Conservation (phyloP, 371 early-diverging fungal species). For the Vittaforma corneae region DNA sequence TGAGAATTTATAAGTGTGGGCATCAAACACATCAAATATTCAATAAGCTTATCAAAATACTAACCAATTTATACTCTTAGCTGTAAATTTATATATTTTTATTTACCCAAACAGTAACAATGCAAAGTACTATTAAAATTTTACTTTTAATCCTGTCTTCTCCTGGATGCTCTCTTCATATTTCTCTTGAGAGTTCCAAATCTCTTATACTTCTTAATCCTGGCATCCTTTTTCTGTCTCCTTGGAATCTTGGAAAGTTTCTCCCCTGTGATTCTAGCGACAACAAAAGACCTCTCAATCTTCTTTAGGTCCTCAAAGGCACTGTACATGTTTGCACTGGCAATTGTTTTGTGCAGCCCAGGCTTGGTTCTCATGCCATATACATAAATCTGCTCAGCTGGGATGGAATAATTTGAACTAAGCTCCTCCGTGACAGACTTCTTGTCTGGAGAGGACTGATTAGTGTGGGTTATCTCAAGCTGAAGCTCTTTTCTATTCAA, state of each 20-base stretch:
- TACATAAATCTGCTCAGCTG: constrained; percentile 44
- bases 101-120: neutral
- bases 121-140: neutral
- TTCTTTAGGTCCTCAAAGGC: constrained; percentile 31
- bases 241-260: constrained; percentile 35
- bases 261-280: constrained; percentile 46
- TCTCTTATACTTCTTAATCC: constrained; percentile 55
- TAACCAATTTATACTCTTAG: no score
- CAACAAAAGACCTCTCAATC: constrained; percentile 47
- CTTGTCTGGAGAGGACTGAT: constrained; percentile 43
- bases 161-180: constrained; percentile 50
- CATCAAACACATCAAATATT: no score
- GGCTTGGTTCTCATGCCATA: constrained; percentile 42
- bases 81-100: no score
- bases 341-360: constrained; percentile 47
- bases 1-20: no score
- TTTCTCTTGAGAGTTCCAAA: constrained; percentile 51
- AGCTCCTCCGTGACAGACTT: constrained; percentile 43
- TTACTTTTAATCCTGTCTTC: constrained; percentile 35
- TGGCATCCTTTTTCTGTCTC: constrained; percentile 52
- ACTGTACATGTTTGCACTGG: constrained; percentile 50
- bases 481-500: constrained; percentile 52
- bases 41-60: no score
- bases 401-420: constrained; percentile 33
- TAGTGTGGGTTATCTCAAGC: constrained; percentile 47